These are phyloP conservation scores for Trypanosoma boissoni DNA, from an alignment of 208 protist species.

Conservation along the genomic window DNA sequence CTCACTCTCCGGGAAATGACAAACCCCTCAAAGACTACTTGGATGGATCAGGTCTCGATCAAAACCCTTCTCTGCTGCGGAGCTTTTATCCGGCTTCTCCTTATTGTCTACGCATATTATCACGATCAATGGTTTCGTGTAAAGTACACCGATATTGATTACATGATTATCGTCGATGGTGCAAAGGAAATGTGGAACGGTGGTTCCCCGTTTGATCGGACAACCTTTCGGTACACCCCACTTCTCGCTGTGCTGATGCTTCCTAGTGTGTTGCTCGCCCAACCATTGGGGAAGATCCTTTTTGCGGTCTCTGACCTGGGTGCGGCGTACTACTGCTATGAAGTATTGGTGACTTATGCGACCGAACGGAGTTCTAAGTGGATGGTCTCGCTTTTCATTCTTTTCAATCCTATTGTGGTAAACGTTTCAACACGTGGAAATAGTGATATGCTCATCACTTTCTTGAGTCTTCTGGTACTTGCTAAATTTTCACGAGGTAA, in stretches of 20 bases:
- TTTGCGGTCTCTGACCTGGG: conserved; percentile 83
- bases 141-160: conserved; percentile 97
- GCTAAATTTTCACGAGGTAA: conserved; percentile 50
- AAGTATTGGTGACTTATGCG: conserved; percentile 55
- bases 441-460: conserved; percentile 90
- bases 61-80: conserved; percentile 39
- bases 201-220: conserved; percentile 85
- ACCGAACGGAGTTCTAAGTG: conserved; percentile 56
- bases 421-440: conserved; percentile 94
- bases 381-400: conserved; percentile 75
- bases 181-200: conserved; percentile 80
- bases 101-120: conserved; percentile 76
- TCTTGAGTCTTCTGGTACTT: conserved; percentile 81
- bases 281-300: conserved; percentile 82
- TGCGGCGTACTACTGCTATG: conserved; percentile 65
- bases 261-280: conserved; percentile 63
- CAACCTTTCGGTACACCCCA: conserved; percentile 95
- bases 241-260: conserved; percentile 82
- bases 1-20: neutral
- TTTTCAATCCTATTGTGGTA: conserved; percentile 92
- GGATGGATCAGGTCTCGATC: conserved; percentile 11
- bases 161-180: conserved; percentile 94
- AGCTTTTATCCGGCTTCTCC: conserved; percentile 45
- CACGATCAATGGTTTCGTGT: conserved; percentile 83
- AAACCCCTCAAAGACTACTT: neutral